Conservation (phyloP, 495 filamentous ascomycete genomes). For the Endocarpon pusillum region DNA sequence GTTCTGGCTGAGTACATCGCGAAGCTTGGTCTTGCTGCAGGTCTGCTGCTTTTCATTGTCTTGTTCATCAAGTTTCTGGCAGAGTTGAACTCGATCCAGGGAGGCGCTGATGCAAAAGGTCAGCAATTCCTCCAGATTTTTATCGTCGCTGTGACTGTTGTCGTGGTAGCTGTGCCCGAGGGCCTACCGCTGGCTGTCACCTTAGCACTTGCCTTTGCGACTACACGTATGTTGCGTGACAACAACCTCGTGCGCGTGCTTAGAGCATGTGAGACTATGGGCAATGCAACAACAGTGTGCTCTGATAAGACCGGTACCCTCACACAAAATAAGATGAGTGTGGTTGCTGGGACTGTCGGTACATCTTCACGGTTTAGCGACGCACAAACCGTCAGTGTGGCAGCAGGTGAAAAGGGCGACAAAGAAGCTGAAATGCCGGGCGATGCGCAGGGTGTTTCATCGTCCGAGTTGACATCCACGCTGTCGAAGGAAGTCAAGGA, state of each 20-base stretch:
- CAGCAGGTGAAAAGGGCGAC: constrained; percentile 9
- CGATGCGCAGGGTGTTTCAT: constrained; percentile 25
- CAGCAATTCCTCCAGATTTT: constrained; percentile 83
- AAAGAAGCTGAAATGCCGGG: constrained; percentile 13
- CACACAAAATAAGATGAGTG: constrained; percentile 86
- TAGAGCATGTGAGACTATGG: constrained; percentile 96
- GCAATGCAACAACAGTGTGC: constrained; percentile 89
- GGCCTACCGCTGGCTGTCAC: constrained; percentile 87
- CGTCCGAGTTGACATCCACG: constrained; percentile 39
- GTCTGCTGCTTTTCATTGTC: constrained; percentile 74
- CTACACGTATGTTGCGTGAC: constrained; percentile 85
- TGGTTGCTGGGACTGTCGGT: constrained; percentile 63
- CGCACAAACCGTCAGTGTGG: no score
- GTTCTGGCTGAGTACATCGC: constrained; percentile 84
- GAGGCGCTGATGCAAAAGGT: constrained; percentile 54
- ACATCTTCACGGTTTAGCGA: constrained; percentile 49
- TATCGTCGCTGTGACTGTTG: constrained; percentile 86
- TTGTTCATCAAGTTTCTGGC: constrained; percentile 81
- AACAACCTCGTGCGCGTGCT: constrained; percentile 86
- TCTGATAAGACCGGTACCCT: constrained; percentile 95
- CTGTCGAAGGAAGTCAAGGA: constrained; percentile 42
- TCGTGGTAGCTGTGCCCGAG: constrained; percentile 91
- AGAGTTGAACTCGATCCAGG: constrained; percentile 32
- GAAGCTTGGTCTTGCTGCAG: constrained; percentile 72
- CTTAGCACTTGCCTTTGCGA: constrained; percentile 83